Conservation (phyloP, 352 stramenopile species). For the Phytophthora lateralis region DNA sequence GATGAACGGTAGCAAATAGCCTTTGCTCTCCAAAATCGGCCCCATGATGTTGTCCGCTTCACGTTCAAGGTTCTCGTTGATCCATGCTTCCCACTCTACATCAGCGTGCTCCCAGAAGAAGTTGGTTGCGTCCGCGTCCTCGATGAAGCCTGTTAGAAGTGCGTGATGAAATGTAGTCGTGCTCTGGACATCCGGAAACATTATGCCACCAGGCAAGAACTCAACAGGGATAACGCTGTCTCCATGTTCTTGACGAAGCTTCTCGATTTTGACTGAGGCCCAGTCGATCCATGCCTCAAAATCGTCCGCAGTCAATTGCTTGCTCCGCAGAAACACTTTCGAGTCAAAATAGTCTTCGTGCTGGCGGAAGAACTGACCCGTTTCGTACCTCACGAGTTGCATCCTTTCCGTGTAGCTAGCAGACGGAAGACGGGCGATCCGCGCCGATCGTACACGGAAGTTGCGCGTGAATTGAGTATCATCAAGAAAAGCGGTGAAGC, state of each 20-base stretch:
- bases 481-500: conserved; percentile 70
- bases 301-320: conserved; percentile 42
- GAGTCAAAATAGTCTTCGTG: conserved; percentile 82
- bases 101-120: conserved; percentile 67
- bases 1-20: conserved; percentile 72
- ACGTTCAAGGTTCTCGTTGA: conserved; percentile 48
- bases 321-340: conserved; percentile 62
- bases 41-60: conserved; percentile 52
- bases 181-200: conserved; percentile 57
- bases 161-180: conserved; percentile 55
- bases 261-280: conserved; percentile 44
- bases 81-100: conserved; percentile 55
- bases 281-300: conserved; percentile 58
- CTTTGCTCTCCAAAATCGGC: conserved; percentile 52
- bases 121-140: conserved; percentile 47
- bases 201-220: conserved; percentile 39
- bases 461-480: conserved; percentile 70
- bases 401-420: conserved; percentile 55
- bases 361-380: conserved; percentile 75
- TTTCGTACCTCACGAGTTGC: conserved; percentile 76
- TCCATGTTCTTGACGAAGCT: conserved; percentile 6
- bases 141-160: conserved; percentile 56
- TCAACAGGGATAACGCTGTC: conserved; percentile 28
- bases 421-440: conserved; percentile 55
- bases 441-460: conserved; percentile 55